phyloP scores from a whole-genome alignment of 805 yeast genomes.

The Ogataea haglerorum region DNA sequence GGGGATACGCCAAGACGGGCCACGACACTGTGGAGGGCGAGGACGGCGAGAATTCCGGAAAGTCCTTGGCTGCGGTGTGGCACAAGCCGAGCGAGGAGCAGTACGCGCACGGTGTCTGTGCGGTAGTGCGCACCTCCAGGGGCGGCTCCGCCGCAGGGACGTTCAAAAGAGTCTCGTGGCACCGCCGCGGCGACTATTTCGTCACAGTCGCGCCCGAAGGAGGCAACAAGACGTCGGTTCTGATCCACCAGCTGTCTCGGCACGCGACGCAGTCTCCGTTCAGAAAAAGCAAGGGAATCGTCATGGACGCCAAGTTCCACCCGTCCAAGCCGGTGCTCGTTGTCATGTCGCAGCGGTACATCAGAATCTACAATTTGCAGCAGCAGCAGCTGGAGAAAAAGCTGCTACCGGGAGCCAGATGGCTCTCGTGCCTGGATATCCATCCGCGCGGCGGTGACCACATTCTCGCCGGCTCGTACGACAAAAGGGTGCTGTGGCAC shows the following conservation, averaged over 20 bases:
- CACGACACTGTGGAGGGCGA: slow-evolving; percentile 27
- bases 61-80: slow-evolving; percentile 73
- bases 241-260: slow-evolving; percentile 91
- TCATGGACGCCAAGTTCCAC: slow-evolving; percentile 95
- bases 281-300: slow-evolving; percentile 86
- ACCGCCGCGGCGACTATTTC: slow-evolving; percentile 94
- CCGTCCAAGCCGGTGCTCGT: slow-evolving; percentile 92
- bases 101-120: slow-evolving; percentile 61
- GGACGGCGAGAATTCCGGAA: slow-evolving; percentile 26
- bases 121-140: slow-evolving; percentile 56
- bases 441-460: slow-evolving; percentile 94
- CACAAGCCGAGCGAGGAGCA: slow-evolving; percentile 68
- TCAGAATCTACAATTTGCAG: slow-evolving; percentile 85
- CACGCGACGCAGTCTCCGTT: slow-evolving; percentile 96
- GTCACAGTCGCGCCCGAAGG: slow-evolving; percentile 96
- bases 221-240: slow-evolving; percentile 72
- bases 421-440: slow-evolving; percentile 87
- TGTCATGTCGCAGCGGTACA: slow-evolving; percentile 90
- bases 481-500: slow-evolving; percentile 95
- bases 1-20: slow-evolving; percentile 65
- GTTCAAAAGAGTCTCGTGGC: slow-evolving; percentile 88
- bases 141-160: slow-evolving; percentile 48
- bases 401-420: slow-evolving; percentile 90
- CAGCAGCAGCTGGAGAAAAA: slow-evolving; percentile 82
- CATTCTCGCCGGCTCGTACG: slow-evolving; percentile 86